Conservation (phyloP, 768 basidiomycete genomes). For the Phylloporus arenicola region DNA sequence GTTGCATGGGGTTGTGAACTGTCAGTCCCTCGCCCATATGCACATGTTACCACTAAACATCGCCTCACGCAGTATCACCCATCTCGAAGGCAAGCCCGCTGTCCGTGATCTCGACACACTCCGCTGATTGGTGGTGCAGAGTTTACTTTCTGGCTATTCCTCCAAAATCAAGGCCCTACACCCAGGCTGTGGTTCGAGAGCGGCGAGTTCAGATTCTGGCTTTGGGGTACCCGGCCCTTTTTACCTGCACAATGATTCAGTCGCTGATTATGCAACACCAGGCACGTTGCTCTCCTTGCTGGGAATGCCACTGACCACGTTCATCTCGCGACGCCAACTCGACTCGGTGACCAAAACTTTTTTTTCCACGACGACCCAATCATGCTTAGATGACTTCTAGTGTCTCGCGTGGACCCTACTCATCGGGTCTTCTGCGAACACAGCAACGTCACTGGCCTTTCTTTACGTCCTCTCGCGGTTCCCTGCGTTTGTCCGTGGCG, state of each 20-base stretch:
- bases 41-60: background rate
- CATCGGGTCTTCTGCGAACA: conserved; percentile 61
- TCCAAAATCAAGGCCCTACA: conserved; percentile 68
- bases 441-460: conserved; percentile 62
- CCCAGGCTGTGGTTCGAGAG: conserved; percentile 75
- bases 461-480: conserved; percentile 68
- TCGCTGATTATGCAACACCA: conserved; percentile 25
- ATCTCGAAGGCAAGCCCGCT: conserved; percentile 60
- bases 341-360: conserved; percentile 41
- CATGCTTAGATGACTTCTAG: conserved; percentile 33
- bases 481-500: conserved; percentile 62
- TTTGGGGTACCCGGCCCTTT: conserved; percentile 41
- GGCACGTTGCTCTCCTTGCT: conserved; percentile 61
- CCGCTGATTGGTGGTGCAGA: conserved; percentile 38
- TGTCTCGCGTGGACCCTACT: conserved; percentile 73
- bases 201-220: conserved; percentile 74
- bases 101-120: background rate
- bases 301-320: conserved; percentile 67
- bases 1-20: conserved; percentile 73
- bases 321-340: conserved; percentile 53
- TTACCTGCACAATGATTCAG: conserved; percentile 1
- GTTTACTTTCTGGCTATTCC: conserved; percentile 77
- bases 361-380: background rate
- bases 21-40: conserved; percentile 31
- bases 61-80: conserved; percentile 51